Evolutionary conservation across 106 monocot genomes (phyloP).

Genomic region (Dactylorhiza incarnata): DNA sequence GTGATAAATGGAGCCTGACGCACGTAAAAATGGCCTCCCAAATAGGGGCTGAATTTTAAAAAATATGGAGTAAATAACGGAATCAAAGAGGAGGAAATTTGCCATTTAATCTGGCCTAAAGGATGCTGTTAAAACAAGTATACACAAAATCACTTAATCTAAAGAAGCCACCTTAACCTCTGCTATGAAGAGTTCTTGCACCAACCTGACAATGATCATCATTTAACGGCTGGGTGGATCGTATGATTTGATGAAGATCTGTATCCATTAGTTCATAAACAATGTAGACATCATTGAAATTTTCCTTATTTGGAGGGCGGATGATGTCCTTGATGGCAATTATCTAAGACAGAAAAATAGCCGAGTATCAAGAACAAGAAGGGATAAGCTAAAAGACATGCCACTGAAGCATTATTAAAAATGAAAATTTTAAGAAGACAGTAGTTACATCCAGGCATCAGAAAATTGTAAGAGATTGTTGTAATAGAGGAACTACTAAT

Average conservation of each 20-base stretch:
- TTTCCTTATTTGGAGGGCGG: slow-evolving; percentile 41
- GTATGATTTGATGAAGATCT: slow-evolving; percentile 53
- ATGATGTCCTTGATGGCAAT: slow-evolving; percentile 52
- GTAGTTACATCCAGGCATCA: not conserved
- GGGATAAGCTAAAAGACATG: not conserved
- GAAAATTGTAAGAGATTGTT: not conserved
- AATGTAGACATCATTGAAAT: slow-evolving; percentile 51
- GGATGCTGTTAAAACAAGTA: not conserved
- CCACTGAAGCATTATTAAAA: not conserved
- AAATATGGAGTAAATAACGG: not conserved
- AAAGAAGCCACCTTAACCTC: not conserved
- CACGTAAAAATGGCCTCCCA: too few species aligned
- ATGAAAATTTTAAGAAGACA: not conserved
- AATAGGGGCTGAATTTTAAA: too few species aligned
- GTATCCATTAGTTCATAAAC: slow-evolving; percentile 53
- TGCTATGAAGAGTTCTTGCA: not conserved
- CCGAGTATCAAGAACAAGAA: not conserved
- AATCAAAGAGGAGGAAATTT: not conserved
- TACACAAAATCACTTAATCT: too few species aligned
- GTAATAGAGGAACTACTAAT: not conserved
- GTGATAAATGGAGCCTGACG: too few species aligned
- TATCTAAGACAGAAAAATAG: slow-evolving; percentile 15
- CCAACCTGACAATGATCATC: slow-evolving; percentile 53
- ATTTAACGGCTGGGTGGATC: slow-evolving; percentile 34
- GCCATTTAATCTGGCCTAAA: not conserved